Evolutionary conservation across 75 land plant genomes (phyloP), one percentile per base, ranked within the genome.

Genomic region (Larix kaempferi): DNA sequence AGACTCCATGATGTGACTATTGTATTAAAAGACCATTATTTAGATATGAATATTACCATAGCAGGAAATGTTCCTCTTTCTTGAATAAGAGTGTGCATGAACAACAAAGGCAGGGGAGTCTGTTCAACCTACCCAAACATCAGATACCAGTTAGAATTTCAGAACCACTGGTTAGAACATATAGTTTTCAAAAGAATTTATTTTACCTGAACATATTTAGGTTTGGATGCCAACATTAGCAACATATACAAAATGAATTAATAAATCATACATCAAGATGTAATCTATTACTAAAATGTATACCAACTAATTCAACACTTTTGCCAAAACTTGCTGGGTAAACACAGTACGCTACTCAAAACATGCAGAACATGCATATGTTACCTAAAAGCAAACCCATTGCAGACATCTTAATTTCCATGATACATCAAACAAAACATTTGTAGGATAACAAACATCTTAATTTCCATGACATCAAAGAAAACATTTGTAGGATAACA

Each of bases 11-110:
- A 11, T 0, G 12, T 10, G 12, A 49, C 54, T 10, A 49, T 10
- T 49, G 54, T 49, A 49, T 49, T 49, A 49, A 1, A 49, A 49
- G 54, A 49, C 25, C 58, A 23, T 25, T 29, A n/a, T 72, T 14
- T 27, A 29, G n/a, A 72, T 72, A 49, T 49, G 16, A 33, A 71
- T 81, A 37, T 80, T 84, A 96, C 98, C 92, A 98, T 79, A 21
- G 91, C 72, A 12, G 96, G 98, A 76, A 91, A 98, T 58, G 99
- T 86, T 81, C 93, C 98, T 82, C 95, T 91, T 73, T 98, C 90
- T 78, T 93, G 98, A 81, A 98, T 98, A 35, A 95, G 94, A n/a
- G 99, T 98, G 72, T 98, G 93, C 99, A 98, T 98, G 66, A 98
- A 91, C 44, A 98, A 89, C 27, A 95, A 75, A 33, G 99, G 99